These are phyloP conservation scores for Septoria linicola DNA, from an alignment of 2,329 filamentous ascomycete genomes.

Conservation along the genomic window DNA sequence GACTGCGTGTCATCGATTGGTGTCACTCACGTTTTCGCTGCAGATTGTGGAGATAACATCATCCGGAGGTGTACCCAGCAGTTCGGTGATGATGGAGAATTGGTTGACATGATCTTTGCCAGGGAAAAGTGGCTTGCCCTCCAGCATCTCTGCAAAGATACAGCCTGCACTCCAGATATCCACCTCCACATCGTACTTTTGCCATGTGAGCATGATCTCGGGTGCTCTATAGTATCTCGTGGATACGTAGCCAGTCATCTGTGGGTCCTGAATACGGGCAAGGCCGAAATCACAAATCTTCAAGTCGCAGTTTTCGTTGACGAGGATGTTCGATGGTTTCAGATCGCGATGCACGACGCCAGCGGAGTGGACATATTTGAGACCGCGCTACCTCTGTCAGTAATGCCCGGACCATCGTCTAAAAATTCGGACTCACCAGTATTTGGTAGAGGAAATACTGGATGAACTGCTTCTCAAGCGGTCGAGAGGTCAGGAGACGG, in stretches of 20 bases:
- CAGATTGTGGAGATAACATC: conserved; percentile 99
- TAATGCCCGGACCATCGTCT: background rate
- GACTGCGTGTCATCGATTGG: conserved; percentile 48
- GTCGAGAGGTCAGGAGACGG: conserved; percentile 88
- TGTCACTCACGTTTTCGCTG: conserved; percentile 72
- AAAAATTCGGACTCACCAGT: conserved; percentile 61
- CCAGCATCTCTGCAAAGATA: conserved; percentile 99
- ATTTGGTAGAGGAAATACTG: conserved; percentile 99
- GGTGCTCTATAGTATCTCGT: conserved; percentile 98
- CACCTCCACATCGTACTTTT: conserved; percentile 99
- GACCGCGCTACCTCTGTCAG: conserved; percentile 65
- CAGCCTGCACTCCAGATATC: conserved; percentile 99
- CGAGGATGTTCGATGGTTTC: conserved; percentile 97
- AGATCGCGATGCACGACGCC: conserved; percentile 96
- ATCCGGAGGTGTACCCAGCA: conserved; percentile 92
- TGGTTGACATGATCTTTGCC: conserved; percentile 99
- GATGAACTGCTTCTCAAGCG: conserved; percentile 98
- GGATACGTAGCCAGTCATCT: conserved; percentile 99
- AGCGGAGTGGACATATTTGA: conserved; percentile 99
- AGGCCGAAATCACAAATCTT: conserved; percentile 99
- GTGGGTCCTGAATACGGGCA: conserved; percentile 94
- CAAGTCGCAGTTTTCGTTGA: conserved; percentile 99
- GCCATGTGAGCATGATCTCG: conserved; percentile 99
- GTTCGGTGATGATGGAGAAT: conserved; percentile 98
- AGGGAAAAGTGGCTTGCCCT: conserved; percentile 96